Evolutionary conservation across 2,329 filamentous ascomycete species (phyloP).

Genomic region (Epichloe typhina): DNA sequence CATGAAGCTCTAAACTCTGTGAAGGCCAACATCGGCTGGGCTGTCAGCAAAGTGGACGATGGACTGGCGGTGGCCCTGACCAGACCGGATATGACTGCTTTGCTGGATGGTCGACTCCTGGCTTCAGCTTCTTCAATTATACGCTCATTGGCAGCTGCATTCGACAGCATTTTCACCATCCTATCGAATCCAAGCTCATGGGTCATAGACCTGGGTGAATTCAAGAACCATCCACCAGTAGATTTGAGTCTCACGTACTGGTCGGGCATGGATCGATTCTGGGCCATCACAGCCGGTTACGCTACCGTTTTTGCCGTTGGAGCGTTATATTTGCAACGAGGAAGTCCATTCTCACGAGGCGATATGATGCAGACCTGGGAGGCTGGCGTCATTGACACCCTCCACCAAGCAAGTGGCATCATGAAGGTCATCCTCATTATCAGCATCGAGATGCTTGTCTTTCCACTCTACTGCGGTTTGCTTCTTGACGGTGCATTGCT

Average conservation of each 20-base stretch:
- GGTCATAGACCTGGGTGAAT: slow-evolving; percentile 42
- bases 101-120: slow-evolving; percentile 7
- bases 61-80: slow-evolving; percentile 30
- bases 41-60: slow-evolving; percentile 25
- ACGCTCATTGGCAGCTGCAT: slow-evolving; percentile 9
- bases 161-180: slow-evolving; percentile 10
- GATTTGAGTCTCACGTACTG: slow-evolving; percentile 53
- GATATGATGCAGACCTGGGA: slow-evolving; percentile 52
- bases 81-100: slow-evolving; percentile 24
- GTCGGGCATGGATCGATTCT: slow-evolving; percentile 50
- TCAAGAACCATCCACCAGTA: slow-evolving; percentile 24
- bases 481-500: slow-evolving; percentile 80
- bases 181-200: slow-evolving; percentile 38
- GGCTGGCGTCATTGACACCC: slow-evolving; percentile 62
- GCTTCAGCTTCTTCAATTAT: not conserved
- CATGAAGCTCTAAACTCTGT: slow-evolving; percentile 54
- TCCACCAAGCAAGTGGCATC: slow-evolving; percentile 90
- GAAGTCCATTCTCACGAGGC: slow-evolving; percentile 50
- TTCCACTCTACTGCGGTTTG: slow-evolving; percentile 88
- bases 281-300: slow-evolving; percentile 73
- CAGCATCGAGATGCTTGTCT: slow-evolving; percentile 96
- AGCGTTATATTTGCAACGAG: slow-evolving; percentile 65
- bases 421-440: slow-evolving; percentile 98
- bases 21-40: slow-evolving; percentile 35
- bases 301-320: slow-evolving; percentile 60